Evolutionary conservation across 768 basidiomycete species (phyloP).

Genomic region (Lanmaoa rubissima): DNA sequence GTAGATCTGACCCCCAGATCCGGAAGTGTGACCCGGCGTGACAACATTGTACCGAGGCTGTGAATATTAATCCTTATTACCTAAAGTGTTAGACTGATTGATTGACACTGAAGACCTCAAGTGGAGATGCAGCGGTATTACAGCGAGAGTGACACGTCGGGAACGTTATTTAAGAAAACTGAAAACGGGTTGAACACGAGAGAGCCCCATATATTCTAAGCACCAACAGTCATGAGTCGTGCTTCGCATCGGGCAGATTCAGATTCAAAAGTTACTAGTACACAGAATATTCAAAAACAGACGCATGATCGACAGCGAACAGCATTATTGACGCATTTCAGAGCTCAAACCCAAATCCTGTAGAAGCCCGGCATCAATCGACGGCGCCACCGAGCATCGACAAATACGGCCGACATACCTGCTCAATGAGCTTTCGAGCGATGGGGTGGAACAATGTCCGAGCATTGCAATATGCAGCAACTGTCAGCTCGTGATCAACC

Average conservation of each 20-base stretch:
- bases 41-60: too few relatives aligned
- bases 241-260: background rate
- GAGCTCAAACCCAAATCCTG: conserved; percentile 27
- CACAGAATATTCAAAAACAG: background rate
- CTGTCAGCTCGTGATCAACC: conserved; percentile 37
- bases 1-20: too few relatives aligned
- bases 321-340: background rate
- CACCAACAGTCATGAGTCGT: background rate
- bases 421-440: conserved; percentile 47
- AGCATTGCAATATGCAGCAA: conserved; percentile 34
- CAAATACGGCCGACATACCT: conserved; percentile 31
- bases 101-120: too few relatives aligned
- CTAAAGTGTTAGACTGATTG: too few relatives aligned
- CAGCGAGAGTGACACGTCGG: too few relatives aligned
- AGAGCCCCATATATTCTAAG: too few relatives aligned
- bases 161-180: too few relatives aligned
- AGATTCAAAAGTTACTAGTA: background rate
- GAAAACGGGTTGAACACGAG: too few relatives aligned
- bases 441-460: conserved; percentile 49
- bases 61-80: too few relatives aligned
- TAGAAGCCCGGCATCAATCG: background rate
- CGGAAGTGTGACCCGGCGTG: too few relatives aligned
- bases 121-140: too few relatives aligned
- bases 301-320: background rate
- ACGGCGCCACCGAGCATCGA: background rate